A percentile compares a stretch with the other conserved stretches of the same genome.
These are phyloP conservation scores for Zasmidium angulare DNA, from an alignment of 2,329 filamentous ascomycete genomes.

Conservation along the genomic window DNA sequence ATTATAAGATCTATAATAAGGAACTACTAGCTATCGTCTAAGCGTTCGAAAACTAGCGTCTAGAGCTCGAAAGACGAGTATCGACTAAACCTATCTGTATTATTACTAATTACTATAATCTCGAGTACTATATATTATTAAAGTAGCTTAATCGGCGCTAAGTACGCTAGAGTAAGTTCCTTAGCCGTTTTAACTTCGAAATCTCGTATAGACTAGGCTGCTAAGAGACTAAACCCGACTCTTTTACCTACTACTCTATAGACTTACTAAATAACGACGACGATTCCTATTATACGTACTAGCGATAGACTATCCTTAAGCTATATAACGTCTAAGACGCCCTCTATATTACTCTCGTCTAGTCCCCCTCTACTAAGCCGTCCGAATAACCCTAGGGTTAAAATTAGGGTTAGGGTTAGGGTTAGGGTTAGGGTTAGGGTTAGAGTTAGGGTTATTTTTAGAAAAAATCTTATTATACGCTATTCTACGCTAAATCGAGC, in stretches of 20 bases:
- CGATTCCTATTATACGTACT: neutral
- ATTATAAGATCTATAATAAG: constrained; percentile 19
- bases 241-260: neutral
- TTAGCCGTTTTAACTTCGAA: constrained; percentile 30
- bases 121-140: no score
- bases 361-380: neutral
- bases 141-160: no score
- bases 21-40: constrained; percentile 36
- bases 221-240: neutral
- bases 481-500: no score
- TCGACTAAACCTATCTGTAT: constrained; percentile 24
- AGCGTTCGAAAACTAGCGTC: constrained; percentile 28
- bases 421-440: no score
- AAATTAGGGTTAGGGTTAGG: no score
- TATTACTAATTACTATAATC: no score
- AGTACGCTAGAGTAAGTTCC: no score
- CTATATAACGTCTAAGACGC: neutral
- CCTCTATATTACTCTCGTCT: neutral
- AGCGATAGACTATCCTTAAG: neutral
- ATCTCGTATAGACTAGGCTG: constrained; percentile 22
- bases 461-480: no score
- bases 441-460: no score
- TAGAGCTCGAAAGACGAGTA: constrained; percentile 21
- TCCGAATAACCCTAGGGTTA: no score
- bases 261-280: no score